Evolutionary conservation across 495 filamentous ascomycete species (phyloP).

Genomic region (Aspergillus homomorphus): DNA sequence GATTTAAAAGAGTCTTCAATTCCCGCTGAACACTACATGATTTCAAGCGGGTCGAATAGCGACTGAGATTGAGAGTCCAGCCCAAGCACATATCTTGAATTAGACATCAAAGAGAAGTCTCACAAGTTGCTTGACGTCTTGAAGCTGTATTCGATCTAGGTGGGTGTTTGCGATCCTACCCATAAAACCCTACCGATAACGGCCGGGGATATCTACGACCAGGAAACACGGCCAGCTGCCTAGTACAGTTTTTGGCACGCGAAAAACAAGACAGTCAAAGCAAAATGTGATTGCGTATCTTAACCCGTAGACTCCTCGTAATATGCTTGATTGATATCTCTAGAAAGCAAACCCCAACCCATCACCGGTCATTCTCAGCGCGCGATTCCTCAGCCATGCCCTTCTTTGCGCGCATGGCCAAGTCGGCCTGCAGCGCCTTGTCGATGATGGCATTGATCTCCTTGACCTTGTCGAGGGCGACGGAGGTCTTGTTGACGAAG

Average conservation of each 20-base stretch:
- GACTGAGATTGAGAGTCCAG: not conserved
- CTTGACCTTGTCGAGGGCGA: slow-evolving; percentile 74
- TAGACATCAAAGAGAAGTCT: too few relatives aligned
- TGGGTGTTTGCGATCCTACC: too few relatives aligned
- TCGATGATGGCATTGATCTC: slow-evolving; percentile 70
- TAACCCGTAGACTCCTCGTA: not conserved
- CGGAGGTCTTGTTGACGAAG: slow-evolving; percentile 64
- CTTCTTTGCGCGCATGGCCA: slow-evolving; percentile 67
- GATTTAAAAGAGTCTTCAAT: not conserved
- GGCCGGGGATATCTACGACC: not conserved
- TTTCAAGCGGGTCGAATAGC: too few relatives aligned
- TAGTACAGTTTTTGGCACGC: not conserved
- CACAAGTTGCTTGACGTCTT: too few relatives aligned
- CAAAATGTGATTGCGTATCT: not conserved
- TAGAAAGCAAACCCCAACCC: not conserved
- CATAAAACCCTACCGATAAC: too few relatives aligned
- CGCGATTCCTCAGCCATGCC: slow-evolving; percentile 74
- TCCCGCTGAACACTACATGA: not conserved
- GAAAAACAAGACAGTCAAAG: not conserved
- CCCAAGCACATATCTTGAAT: too few relatives aligned
- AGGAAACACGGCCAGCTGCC: not conserved
- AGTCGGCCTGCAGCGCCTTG: slow-evolving; percentile 69
- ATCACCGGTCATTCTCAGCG: slow-evolving; percentile 70
- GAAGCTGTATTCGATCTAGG: too few relatives aligned
- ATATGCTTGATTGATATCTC: not conserved